Conservation (phyloP, 495 filamentous ascomycete species). For the Hypoxylon intermedium region DNA sequence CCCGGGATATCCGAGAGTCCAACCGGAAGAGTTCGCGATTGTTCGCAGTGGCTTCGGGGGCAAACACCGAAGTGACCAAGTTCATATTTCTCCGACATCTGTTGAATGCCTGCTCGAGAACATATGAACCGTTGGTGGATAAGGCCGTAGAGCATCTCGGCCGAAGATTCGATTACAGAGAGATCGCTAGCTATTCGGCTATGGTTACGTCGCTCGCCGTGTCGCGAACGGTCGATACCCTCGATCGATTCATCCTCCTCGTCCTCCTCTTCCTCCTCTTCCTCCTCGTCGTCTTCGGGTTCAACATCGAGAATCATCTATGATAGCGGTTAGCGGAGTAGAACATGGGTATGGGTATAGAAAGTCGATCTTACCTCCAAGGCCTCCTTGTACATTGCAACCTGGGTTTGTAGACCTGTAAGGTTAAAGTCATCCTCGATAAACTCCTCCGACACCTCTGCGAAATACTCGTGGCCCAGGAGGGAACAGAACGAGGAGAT, state of each 20-base stretch:
- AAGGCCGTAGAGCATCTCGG: conserved; percentile 95
- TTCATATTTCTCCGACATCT: conserved; percentile 99
- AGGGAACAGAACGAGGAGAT: conserved; percentile 96
- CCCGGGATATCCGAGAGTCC: conserved; percentile 92
- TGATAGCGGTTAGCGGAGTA: conserved; percentile 20
- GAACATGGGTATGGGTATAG: too few species aligned
- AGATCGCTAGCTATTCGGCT: conserved; percentile 88
- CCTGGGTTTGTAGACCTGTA: conserved; percentile 91
- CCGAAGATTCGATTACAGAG: conserved; percentile 93
- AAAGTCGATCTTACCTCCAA: conserved; percentile 53
- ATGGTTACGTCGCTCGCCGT: conserved; percentile 74
- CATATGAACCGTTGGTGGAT: conserved; percentile 99
- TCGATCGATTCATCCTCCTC: conserved; percentile 78
- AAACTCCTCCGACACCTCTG: conserved; percentile 97
- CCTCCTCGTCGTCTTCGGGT: conserved; percentile 88
- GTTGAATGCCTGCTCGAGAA: conserved; percentile 94
- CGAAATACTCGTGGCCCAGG: conserved; percentile 97
- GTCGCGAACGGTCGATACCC: conserved; percentile 66
- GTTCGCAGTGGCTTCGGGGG: conserved; percentile 86
- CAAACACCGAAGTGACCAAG: conserved; percentile 93
- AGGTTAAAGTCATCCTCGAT: conserved; percentile 99
- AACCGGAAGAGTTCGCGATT: conserved; percentile 87
- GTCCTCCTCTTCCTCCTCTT: conserved; percentile 80
- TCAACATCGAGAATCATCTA: conserved; percentile 99
- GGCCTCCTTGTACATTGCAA: conserved; percentile 99